Conservation (phyloP, 108 stramenopile genomes). For the Nitzschia putrida region DNA sequence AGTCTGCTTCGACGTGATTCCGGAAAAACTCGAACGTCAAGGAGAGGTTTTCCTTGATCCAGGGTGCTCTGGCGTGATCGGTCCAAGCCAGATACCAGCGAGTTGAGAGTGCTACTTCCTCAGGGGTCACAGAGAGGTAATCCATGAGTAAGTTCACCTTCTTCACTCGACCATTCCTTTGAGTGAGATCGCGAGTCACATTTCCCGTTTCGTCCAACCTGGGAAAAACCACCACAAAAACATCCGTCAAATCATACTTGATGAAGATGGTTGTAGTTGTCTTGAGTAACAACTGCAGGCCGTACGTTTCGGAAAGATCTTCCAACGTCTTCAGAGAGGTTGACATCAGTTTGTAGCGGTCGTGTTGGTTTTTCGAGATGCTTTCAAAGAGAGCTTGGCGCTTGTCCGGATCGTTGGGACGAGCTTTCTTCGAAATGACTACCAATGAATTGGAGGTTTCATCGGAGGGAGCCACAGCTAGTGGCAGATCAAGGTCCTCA, state of each 20-base stretch:
- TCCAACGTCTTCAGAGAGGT: background rate
- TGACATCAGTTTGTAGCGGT: background rate
- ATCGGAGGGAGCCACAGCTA: background rate
- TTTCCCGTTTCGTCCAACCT: background rate
- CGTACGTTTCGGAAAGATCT: background rate
- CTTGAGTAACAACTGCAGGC: background rate
- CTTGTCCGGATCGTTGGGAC: background rate
- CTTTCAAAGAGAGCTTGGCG: background rate
- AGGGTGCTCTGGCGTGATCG: background rate
- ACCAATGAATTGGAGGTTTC: background rate
- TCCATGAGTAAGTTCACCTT: background rate
- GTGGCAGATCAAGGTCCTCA: background rate
- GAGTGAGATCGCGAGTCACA: background rate
- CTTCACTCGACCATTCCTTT: background rate
- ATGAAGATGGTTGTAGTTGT: background rate
- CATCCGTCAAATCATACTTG: background rate
- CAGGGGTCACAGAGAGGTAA: conserved; percentile 1
- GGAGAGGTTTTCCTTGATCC: background rate
- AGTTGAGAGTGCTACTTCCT: background rate
- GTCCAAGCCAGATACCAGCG: conserved; percentile 2
- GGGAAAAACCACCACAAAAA: conserved; percentile 12
- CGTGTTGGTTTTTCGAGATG: background rate
- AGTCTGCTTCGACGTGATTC: conserved; percentile 1
- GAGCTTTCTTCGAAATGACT: background rate
- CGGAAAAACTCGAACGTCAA: conserved; percentile 2